Evolutionary conservation across 2,329 filamentous ascomycete genomes (phyloP).

Genomic region (Ophiostoma sp.): DNA sequence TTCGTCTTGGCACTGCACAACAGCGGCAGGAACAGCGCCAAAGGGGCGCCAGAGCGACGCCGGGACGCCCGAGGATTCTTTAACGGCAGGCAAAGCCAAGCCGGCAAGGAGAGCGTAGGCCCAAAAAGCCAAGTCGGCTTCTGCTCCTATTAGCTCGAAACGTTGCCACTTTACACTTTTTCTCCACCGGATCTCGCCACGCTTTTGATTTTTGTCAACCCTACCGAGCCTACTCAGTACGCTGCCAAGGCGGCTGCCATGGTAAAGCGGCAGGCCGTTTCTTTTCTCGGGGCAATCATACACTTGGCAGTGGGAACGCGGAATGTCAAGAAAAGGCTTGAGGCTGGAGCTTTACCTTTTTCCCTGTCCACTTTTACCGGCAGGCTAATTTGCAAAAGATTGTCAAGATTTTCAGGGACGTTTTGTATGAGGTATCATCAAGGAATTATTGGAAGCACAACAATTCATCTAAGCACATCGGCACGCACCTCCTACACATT

Average conservation of each 20-base stretch:
- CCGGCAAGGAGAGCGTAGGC: background rate
- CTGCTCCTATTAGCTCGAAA: background rate
- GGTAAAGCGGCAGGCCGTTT: background rate
- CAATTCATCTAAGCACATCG: background rate
- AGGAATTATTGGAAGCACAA: background rate
- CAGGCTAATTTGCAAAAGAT: background rate
- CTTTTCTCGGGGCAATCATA: conserved; percentile 13
- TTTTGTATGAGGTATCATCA: background rate
- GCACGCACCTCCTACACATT: background rate
- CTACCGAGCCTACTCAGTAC: too few relatives aligned
- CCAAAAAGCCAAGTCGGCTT: background rate
- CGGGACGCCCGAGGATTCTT: background rate
- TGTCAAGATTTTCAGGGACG: background rate
- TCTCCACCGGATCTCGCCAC: background rate
- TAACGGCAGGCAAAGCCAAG: background rate
- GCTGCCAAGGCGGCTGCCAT: background rate
- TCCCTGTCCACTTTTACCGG: background rate
- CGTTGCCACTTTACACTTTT: background rate
- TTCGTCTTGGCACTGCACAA: background rate
- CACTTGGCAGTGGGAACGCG: background rate
- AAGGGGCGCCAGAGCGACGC: background rate
- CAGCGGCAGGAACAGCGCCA: background rate
- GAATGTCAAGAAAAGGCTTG: background rate
- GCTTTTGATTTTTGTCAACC: background rate
- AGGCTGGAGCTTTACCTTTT: background rate